Conservation (phyloP, 1,139 yeast genomes). For the Yamadazyma sp. region DNA sequence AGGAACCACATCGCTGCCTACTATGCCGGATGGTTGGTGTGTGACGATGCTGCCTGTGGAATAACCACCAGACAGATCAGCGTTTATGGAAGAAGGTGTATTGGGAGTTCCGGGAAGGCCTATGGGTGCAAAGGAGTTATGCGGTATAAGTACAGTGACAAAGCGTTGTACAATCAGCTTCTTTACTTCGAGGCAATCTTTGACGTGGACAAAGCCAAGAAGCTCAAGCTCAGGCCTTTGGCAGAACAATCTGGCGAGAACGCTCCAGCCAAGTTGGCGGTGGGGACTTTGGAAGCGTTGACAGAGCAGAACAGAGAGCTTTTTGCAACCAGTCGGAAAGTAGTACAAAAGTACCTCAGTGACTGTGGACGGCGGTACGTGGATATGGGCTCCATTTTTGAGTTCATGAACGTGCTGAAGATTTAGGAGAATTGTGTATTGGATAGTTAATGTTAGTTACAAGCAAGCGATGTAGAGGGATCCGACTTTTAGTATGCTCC, state of each 20-base stretch:
- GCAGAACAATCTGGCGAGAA: conserved; percentile 25
- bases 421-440: no score
- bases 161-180: conserved; percentile 82
- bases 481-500: no score
- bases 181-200: conserved; percentile 77
- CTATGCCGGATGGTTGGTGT: conserved; percentile 81
- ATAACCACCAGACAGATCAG: conserved; percentile 79
- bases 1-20: conserved; percentile 71
- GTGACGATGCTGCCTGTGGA: conserved; percentile 87
- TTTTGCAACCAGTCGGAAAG: conserved; percentile 57
- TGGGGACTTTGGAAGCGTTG: conserved; percentile 66
- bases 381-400: conserved; percentile 80
- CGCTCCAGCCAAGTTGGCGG: conserved; percentile 38
- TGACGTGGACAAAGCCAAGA: conserved; percentile 78
- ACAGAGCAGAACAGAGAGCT: conserved; percentile 76
- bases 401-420: conserved; percentile 36
- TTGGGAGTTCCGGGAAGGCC: conserved; percentile 61
- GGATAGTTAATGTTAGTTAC: no score
- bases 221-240: conserved; percentile 51
- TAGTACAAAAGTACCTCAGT: conserved; percentile 70
- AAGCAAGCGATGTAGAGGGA: no score
- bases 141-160: conserved; percentile 75
- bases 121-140: conserved; percentile 82
- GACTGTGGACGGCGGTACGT: conserved; percentile 93
- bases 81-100: conserved; percentile 86